Base-by-base conservation (phyloP, 179 eudicot genomes). In the Camellia oleifera region DNA sequence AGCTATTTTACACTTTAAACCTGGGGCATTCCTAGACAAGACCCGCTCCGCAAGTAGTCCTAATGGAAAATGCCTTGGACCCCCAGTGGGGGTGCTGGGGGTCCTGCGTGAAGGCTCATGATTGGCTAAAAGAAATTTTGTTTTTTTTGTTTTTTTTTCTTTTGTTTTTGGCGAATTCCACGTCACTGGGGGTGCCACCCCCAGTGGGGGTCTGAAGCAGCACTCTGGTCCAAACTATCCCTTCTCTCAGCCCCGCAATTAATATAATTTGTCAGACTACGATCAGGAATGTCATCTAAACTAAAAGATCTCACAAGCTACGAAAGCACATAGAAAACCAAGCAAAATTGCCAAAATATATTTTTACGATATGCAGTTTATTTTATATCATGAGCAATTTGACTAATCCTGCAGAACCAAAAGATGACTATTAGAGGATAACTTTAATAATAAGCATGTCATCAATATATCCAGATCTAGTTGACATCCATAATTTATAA, bases 401-500 rank as follows among this genome's bases (percentile, higher is more conserved):
- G 62, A 74, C 77, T 5, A 58, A 58, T 75, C 67, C 48, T 57
- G 67, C 32, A 32, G 67, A 75, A 75, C 26, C 44, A 76, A 20
- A 76, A n/a, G 69, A 46, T 62, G 18, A 76, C 42, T 57, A 62
- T 76, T 76, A 62, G 42, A 11, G 42, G 77, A 23, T 14, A 56
- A 5, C 7, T 64, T 14, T 56, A 56, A 58, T 5, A 61, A 40
- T 61, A 18, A 44, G 69, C 32, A 62, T 13, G 9, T 14, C 72
- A 65, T 48, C 17, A 57, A 50, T 64, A 66, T 32, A 77, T 12
- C 50, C 62, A 32, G 8, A 68, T 78, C 17, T 40, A 69, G 1
- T 10, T 67, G 65, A 78, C 14, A 78, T 54, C 72, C 74, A 69
- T 45, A 67, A 77, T 20, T 40, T 18, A 54, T 17, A 69, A 69